Percentiles rank a stretch among this genome's conserved stretches.
Evolutionary conservation across 2,329 filamentous ascomycete genomes (phyloP).

Genomic region (Aspergillus udagawae): DNA sequence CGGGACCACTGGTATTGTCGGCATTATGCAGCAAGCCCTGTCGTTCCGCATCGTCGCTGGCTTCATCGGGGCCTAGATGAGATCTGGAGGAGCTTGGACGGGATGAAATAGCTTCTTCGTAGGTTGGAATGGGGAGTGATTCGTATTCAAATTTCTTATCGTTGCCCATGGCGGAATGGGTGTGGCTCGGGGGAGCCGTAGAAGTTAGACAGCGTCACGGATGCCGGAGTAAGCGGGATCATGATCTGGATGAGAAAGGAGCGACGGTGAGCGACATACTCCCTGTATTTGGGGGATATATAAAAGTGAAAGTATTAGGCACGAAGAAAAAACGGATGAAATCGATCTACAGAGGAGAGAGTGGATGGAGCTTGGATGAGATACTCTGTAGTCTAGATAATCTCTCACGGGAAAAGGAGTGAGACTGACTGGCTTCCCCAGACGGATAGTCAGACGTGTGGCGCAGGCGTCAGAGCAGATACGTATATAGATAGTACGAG

Average conservation of each 20-base stretch:
- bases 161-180: conserved; percentile 34
- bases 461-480: background rate
- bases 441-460: background rate
- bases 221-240: conserved; percentile 30
- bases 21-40: conserved; percentile 67
- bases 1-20: conserved; percentile 33
- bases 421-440: background rate
- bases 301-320: conserved; percentile 1
- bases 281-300: conserved; percentile 6
- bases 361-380: conserved; percentile 1
- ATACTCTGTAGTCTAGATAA: background rate
- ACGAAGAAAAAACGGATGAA: conserved; percentile 8
- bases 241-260: conserved; percentile 37
- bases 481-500: background rate
- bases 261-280: conserved; percentile 29
- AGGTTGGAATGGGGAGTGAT: conserved; percentile 70
- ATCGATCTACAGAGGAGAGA: background rate
- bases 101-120: conserved; percentile 72
- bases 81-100: conserved; percentile 50
- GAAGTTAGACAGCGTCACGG: conserved; percentile 26
- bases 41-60: conserved; percentile 68
- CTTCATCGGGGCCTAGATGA: conserved; percentile 53
- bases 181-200: conserved; percentile 31
- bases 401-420: background rate
- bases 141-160: conserved; percentile 58